Evolutionary conservation across 2,329 filamentous ascomycete species (phyloP).

Genomic region (Rutstroemia sp.): DNA sequence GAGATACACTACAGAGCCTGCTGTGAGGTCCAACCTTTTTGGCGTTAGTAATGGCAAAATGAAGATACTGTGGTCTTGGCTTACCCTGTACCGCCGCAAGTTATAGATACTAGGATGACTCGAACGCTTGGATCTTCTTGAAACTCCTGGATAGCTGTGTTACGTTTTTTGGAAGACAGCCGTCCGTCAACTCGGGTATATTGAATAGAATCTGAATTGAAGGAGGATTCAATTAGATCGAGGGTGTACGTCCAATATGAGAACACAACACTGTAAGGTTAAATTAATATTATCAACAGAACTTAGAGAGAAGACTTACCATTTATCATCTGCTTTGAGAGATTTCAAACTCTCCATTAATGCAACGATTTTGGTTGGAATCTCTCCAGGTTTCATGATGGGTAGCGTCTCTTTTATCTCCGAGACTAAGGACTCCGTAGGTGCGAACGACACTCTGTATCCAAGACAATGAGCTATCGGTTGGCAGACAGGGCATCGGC

Average conservation of each 20-base stretch:
- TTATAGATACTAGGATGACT: not conserved
- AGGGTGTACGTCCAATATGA: not conserved
- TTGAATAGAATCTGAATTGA: not conserved
- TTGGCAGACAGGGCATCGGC: no score
- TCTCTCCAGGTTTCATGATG: no score
- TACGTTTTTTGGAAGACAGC: not conserved
- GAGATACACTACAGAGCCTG: not conserved
- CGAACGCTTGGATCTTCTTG: not conserved
- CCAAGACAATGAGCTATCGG: no score
- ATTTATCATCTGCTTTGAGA: not conserved
- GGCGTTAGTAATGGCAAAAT: not conserved
- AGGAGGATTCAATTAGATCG: not conserved
- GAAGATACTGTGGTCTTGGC: not conserved
- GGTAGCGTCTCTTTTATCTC: no score
- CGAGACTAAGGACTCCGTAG: no score
- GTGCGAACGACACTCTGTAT: no score
- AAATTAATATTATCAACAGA: not conserved
- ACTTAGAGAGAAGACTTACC: not conserved
- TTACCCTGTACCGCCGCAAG: not conserved
- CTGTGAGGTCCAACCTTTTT: not conserved
- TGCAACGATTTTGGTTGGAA: no score
- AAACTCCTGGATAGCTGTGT: not conserved
- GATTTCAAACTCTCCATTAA: no score
- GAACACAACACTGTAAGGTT: not conserved
- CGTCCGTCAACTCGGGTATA: not conserved